phyloP scores from a whole-genome alignment of 2,329 filamentous ascomycete species.

The Aspergillus brunneoviolaceus region DNA sequence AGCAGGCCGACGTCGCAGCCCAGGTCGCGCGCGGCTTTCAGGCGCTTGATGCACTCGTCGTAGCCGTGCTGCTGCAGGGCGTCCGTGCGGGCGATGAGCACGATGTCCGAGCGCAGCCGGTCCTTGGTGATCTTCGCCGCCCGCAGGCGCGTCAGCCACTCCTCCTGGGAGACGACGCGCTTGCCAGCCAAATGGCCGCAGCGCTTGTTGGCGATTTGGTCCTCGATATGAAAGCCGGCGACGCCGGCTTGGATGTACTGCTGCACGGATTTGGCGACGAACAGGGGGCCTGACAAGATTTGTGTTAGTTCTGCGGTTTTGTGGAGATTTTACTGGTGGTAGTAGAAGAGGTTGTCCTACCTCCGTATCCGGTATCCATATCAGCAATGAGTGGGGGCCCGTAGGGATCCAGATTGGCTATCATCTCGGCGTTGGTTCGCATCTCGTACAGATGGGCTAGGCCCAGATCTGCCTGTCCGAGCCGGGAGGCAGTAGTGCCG shows the following conservation, averaged over 20 bases:
- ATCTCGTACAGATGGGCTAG: constrained; percentile 64
- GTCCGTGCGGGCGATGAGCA: constrained; percentile 47
- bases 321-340: too few species aligned
- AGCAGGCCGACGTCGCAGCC: constrained; percentile 44
- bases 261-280: constrained; percentile 50
- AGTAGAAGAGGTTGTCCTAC: constrained; percentile 16
- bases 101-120: constrained; percentile 39
- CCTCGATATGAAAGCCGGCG: constrained; percentile 58
- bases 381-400: constrained; percentile 59
- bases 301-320: not conserved
- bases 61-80: constrained; percentile 40
- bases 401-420: constrained; percentile 57
- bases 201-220: constrained; percentile 51
- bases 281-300: constrained; percentile 36
- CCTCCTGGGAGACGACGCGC: constrained; percentile 36
- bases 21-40: constrained; percentile 39
- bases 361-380: constrained; percentile 56
- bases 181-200: constrained; percentile 44
- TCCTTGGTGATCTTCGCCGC: constrained; percentile 38
- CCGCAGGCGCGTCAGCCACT: constrained; percentile 37
- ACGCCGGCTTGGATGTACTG: constrained; percentile 54
- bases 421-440: constrained; percentile 63
- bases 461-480: constrained; percentile 64
- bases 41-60: constrained; percentile 40
- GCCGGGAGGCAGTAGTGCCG: constrained; percentile 59